Percentiles rank a stretch among this genome's conserved stretches.
Conservation (phyloP, 129 eudicot species). For the Oenanthe sinensis region DNA sequence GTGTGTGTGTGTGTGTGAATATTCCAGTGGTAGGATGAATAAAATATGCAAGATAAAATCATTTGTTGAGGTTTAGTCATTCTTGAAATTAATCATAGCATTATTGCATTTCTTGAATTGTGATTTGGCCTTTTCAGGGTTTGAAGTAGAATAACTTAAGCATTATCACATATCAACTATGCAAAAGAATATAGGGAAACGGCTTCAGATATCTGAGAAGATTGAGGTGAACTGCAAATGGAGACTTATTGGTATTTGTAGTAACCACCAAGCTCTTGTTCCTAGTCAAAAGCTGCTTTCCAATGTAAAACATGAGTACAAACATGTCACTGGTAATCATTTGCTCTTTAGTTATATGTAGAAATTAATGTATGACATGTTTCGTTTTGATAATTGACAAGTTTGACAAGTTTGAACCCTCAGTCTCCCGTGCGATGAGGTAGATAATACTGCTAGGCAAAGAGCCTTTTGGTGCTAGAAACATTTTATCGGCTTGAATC, state of each 20-base stretch:
- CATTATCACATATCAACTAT: constrained; percentile 15
- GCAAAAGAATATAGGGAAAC: constrained; percentile 24
- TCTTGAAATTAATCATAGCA: not conserved
- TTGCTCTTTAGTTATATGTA: not conserved
- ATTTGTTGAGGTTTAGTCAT: not conserved
- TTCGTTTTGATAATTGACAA: not conserved
- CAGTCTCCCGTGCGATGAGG: not conserved
- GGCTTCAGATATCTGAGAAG: constrained; percentile 19
- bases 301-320: constrained; percentile 20
- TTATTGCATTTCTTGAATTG: not conserved
- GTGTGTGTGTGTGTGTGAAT: not conserved
- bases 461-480: not conserved
- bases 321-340: constrained; percentile 18
- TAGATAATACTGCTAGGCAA: not conserved
- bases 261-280: constrained; percentile 20
- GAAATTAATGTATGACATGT: not conserved
- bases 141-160: not conserved
- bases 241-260: constrained; percentile 29
- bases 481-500: not conserved
- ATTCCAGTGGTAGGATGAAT: not conserved
- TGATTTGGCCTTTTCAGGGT: not conserved
- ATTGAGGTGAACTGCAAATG: constrained; percentile 26
- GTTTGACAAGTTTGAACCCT: not conserved
- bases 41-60: too few relatives aligned
- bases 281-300: constrained; percentile 25